Conservation (phyloP, 1,284 basidiomycete genomes). For the Exsudoporus floridanus region DNA sequence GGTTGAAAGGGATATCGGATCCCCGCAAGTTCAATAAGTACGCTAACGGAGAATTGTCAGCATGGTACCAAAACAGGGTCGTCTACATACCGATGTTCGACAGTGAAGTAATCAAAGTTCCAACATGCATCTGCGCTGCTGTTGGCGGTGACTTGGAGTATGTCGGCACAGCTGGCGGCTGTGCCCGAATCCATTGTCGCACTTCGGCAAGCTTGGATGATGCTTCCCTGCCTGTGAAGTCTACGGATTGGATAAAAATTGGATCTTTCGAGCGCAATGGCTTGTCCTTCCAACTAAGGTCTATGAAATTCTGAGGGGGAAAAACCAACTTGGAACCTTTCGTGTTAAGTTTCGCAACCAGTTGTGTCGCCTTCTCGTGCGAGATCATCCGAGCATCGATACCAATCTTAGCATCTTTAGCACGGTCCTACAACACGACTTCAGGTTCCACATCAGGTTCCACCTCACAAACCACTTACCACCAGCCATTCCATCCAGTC, state of each 20-base stretch:
- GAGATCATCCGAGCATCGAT: slow-evolving; percentile 89
- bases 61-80: not conserved
- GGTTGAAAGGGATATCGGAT: slow-evolving; percentile 83
- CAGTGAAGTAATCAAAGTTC: slow-evolving; percentile 62
- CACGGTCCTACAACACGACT: slow-evolving; percentile 44
- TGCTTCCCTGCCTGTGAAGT: slow-evolving; percentile 71
- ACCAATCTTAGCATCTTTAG: slow-evolving; percentile 64
- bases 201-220: slow-evolving; percentile 57
- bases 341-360: slow-evolving; percentile 55
- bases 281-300: slow-evolving; percentile 79
- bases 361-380: slow-evolving; percentile 63
- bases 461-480: slow-evolving; percentile 39
- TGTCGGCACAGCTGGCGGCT: slow-evolving; percentile 58
- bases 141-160: slow-evolving; percentile 62
- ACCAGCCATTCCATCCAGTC: slow-evolving; percentile 82
- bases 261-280: slow-evolving; percentile 66
- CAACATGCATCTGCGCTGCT: slow-evolving; percentile 62
- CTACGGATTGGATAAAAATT: slow-evolving; percentile 72
- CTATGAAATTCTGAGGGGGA: slow-evolving; percentile 81
- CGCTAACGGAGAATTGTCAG: slow-evolving; percentile 21
- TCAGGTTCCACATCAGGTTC: slow-evolving; percentile 4
- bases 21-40: slow-evolving; percentile 55
- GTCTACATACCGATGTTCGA: slow-evolving; percentile 57
- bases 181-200: slow-evolving; percentile 59
- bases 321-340: slow-evolving; percentile 64